These are phyloP conservation scores for Penicillium sp. DNA, from an alignment of 2,329 filamentous ascomycete genomes.

Conservation along the genomic window DNA sequence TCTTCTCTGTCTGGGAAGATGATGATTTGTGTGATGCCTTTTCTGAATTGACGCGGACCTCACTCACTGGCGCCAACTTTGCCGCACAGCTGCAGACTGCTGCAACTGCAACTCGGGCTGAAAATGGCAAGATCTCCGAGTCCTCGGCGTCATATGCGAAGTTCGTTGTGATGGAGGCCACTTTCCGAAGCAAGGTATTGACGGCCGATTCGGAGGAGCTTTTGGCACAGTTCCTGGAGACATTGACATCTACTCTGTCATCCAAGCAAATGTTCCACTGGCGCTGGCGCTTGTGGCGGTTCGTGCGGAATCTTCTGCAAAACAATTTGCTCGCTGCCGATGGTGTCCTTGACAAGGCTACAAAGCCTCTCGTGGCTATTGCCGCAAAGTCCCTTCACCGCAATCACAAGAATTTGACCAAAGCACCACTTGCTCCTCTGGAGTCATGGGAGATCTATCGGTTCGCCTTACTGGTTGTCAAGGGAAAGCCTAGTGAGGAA, in stretches of 20 bases:
- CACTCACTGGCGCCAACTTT: conserved; percentile 39
- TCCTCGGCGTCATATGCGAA: conserved; percentile 42
- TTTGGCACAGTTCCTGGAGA: conserved; percentile 36
- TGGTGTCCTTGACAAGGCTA: conserved; percentile 28
- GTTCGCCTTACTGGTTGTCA: conserved; percentile 39
- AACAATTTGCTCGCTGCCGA: conserved; percentile 36
- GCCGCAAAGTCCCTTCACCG: conserved; percentile 40
- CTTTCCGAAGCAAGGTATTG: conserved; percentile 37
- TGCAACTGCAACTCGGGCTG: conserved; percentile 35
- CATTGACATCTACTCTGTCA: conserved; percentile 38
- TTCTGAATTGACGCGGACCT: conserved; percentile 41
- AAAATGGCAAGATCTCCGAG: conserved; percentile 37
- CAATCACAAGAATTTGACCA: conserved; percentile 36
- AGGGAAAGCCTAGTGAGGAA: conserved; percentile 28
- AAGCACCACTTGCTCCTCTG: conserved; percentile 35
- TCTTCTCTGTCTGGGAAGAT: conserved; percentile 53
- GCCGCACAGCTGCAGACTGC: conserved; percentile 41
- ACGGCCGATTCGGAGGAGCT: conserved; percentile 32
- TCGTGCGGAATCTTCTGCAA: conserved; percentile 42
- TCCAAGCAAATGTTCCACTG: conserved; percentile 43
- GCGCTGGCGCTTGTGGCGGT: conserved; percentile 51
- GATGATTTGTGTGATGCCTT: conserved; percentile 50
- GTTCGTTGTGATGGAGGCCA: conserved; percentile 46
- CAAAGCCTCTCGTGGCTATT: conserved; percentile 34
- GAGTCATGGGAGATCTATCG: conserved; percentile 48